phyloP scores from a whole-genome alignment of 2,329 filamentous ascomycete genomes.

The Pseudogymnoascus sp. region DNA sequence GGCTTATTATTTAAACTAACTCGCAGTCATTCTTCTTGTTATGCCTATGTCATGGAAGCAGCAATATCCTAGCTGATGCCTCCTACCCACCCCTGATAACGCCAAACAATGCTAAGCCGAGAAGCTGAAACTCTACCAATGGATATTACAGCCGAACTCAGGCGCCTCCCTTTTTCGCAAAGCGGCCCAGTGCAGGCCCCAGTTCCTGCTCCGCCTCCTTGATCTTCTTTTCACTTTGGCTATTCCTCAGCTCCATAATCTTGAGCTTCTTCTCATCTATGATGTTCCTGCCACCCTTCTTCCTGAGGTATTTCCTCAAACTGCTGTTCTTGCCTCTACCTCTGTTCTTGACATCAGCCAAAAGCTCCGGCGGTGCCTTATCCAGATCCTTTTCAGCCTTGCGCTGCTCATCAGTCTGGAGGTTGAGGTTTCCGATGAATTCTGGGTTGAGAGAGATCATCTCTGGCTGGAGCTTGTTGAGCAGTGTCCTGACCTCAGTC shows the following conservation, averaged over 20 bases:
- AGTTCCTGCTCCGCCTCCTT: slow-evolving; percentile 65
- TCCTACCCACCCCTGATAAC: background rate
- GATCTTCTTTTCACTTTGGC: slow-evolving; percentile 58
- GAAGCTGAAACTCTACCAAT: background rate
- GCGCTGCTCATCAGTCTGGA: slow-evolving; percentile 69
- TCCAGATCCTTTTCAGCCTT: slow-evolving; percentile 75
- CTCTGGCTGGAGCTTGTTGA: slow-evolving; percentile 92
- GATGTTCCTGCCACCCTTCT: slow-evolving; percentile 87
- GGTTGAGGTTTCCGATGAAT: slow-evolving; percentile 81
- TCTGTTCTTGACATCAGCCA: slow-evolving; percentile 63
- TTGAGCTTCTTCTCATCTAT: slow-evolving; percentile 91
- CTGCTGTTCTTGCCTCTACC: slow-evolving; percentile 86
- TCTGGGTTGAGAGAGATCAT: slow-evolving; percentile 96
- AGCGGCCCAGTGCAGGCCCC: slow-evolving; percentile 79
- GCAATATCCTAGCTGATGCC: background rate
- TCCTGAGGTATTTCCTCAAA: slow-evolving; percentile 78
- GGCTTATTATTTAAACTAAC: slow-evolving; percentile 9
- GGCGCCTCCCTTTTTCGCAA: slow-evolving; percentile 57
- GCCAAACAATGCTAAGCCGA: slow-evolving; percentile 7
- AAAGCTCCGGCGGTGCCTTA: slow-evolving; percentile 50
- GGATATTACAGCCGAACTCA: slow-evolving; percentile 2
- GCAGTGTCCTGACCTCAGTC: slow-evolving; percentile 75
- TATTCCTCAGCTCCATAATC: slow-evolving; percentile 72
- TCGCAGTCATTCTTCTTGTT: slow-evolving; percentile 3
- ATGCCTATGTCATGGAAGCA: slow-evolving; percentile 1